Evolutionary conservation across 164 flowering plant genomes (phyloP).

Genomic region (Houttuynia cordata): DNA sequence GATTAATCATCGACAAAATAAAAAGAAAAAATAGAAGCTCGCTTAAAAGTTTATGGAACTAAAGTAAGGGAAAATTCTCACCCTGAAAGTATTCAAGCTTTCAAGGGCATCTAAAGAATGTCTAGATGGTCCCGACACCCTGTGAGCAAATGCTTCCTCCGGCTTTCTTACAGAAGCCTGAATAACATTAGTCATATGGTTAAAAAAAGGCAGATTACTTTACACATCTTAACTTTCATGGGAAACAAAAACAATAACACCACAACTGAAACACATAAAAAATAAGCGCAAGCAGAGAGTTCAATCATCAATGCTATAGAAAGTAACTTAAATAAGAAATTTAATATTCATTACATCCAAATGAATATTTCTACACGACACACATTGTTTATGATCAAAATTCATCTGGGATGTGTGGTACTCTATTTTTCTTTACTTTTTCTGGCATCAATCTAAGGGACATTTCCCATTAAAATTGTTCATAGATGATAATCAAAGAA

Average conservation of each 20-base stretch:
- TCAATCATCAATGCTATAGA: neutral
- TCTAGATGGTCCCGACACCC: slow-evolving; percentile 39
- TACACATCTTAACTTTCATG: neutral
- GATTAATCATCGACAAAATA: neutral
- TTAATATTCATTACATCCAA: too few species aligned
- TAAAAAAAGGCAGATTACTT: neutral
- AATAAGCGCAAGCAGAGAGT: neutral
- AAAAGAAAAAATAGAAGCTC: neutral
- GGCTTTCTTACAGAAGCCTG: slow-evolving; percentile 18
- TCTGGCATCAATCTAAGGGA: too few species aligned
- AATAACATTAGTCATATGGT: neutral
- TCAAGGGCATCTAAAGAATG: slow-evolving; percentile 51
- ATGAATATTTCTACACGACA: neutral
- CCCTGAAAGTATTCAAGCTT: slow-evolving; percentile 43
- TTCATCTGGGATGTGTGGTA: neutral
- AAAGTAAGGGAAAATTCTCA: slow-evolving; percentile 20
- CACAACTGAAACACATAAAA: neutral
- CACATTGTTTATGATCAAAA: neutral
- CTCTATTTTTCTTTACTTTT: too few species aligned
- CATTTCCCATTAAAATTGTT: too few species aligned
- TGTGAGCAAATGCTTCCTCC: slow-evolving; percentile 59
- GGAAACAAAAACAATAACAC: neutral
- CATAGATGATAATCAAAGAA: neutral
- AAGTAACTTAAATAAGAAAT: too few species aligned
- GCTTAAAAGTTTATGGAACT: neutral